These are phyloP conservation scores for Babesia sp. DNA, from an alignment of 169 alveolate genomes.

Conservation along the genomic window DNA sequence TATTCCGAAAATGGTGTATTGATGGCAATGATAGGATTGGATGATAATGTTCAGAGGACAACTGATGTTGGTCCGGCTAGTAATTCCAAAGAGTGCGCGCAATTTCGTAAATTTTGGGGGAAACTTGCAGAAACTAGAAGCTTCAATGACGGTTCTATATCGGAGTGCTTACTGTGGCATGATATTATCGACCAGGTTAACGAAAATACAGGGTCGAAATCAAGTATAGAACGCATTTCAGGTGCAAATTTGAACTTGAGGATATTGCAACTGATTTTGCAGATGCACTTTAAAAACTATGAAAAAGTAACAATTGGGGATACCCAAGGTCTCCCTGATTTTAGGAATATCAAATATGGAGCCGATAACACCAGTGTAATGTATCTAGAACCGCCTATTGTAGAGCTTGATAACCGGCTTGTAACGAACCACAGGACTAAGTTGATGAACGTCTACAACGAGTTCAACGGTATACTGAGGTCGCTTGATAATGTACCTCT, in stretches of 20 bases:
- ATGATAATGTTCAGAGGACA: conserved; percentile 16
- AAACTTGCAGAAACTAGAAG: conserved; percentile 37
- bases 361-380: not conserved
- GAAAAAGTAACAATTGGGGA: not conserved
- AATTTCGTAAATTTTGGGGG: conserved; percentile 37
- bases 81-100: not conserved
- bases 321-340: not conserved
- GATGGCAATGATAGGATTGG: conserved; percentile 11
- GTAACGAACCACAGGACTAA: conserved; percentile 22
- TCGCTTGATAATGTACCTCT: conserved; percentile 45
- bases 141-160: conserved; percentile 36
- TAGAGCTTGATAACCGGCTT: conserved; percentile 3
- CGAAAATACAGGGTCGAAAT: not conserved
- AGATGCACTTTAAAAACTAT: not conserved
- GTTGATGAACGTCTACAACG: conserved; percentile 43
- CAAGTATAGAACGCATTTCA: not conserved
- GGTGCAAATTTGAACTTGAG: conserved; percentile 10
- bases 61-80: conserved; percentile 35
- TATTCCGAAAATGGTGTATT: not conserved
- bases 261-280: not conserved
- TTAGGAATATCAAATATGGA: not conserved
- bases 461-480: conserved; percentile 38
- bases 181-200: not conserved
- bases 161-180: conserved; percentile 48
- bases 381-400: conserved; percentile 4